A percentile compares a stretch with the other conserved stretches of the same genome.
phyloP scores from a whole-genome alignment of 1,284 basidiomycete species.

The Clitocybe nebularis region DNA sequence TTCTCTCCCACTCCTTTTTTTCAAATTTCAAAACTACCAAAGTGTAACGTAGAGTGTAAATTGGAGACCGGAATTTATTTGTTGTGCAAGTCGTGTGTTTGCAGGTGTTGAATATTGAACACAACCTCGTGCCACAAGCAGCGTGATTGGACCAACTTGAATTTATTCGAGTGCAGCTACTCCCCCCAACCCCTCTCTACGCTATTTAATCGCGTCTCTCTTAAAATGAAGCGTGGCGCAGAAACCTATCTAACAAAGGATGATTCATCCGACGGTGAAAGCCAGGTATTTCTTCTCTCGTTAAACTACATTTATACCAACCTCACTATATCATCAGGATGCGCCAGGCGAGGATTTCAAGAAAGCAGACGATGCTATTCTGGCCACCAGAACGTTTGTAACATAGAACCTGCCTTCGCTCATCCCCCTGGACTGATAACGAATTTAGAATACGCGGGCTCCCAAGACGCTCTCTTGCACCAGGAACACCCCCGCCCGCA shows the following conservation, averaged over 20 bases:
- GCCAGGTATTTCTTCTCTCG: constrained; percentile 10
- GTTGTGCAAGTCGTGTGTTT: not conserved
- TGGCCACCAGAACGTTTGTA: constrained; percentile 51
- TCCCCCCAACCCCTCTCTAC: too few species aligned
- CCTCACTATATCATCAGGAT: constrained; percentile 31
- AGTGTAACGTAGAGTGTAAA: not conserved
- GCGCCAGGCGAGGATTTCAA: constrained; percentile 42
- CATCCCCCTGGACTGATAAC: constrained; percentile 3
- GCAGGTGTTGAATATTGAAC: not conserved
- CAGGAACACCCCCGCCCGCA: constrained; percentile 15
- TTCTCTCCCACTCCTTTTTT: too few species aligned
- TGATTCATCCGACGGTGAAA: constrained; percentile 35
- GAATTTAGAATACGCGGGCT: constrained; percentile 50
- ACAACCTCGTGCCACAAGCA: not conserved
- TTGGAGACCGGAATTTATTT: not conserved
- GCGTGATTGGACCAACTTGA: too few species aligned
- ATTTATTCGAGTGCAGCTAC: too few species aligned
- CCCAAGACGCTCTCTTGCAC: constrained; percentile 42
- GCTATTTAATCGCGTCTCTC: not conserved
- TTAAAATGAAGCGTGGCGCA: constrained; percentile 67
- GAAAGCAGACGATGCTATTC: constrained; percentile 50
- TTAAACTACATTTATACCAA: constrained; percentile 1
- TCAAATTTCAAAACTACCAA: too few species aligned
- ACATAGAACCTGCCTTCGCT: not conserved
- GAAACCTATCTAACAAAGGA: constrained; percentile 71